Base-by-base conservation (phyloP, 2,329 filamentous ascomycete genomes). In the Fusarium odoratissimum region DNA sequence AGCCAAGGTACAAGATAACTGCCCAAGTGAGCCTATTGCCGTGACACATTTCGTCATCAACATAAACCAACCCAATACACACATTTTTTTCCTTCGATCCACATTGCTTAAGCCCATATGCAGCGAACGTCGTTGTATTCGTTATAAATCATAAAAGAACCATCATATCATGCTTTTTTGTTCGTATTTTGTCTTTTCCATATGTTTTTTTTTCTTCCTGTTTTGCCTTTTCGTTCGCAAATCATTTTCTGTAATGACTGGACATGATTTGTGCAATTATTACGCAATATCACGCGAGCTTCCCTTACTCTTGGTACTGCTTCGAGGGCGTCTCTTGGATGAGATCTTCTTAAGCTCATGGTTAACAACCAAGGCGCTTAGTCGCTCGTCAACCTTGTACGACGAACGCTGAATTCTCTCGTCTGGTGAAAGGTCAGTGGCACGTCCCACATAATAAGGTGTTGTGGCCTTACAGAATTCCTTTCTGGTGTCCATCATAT, bases 261-360 rank as follows among this genome's bases (percentile, higher is more conserved):
- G 60, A 74, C 62, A 49, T 64, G 63, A 51, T 55, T 45, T 46
- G 25, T 66, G 54, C 48, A 41, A 46, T 57, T 13, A 49, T 40
- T 62, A 75, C 40, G 76, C 75, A 62, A 68, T 73, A 64, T 77
- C 77, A 58, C 80, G 74, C n/a, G 72, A 73, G 51, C 72, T 62
- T 16, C 71, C 56, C 64, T 76, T 80, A 31, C 73, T 72, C 58
- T 79, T 80, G 25, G 74, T 69, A 23, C 31, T 76, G 66, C 42
- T 71, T 55, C 64, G 81, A 78, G 37, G 77, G 60, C 30, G 74
- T 66, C 46, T 81, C 76, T 70, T 78, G 46, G 82, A 79, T 51
- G 79, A 81, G 64, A 83, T 77, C 73, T 83, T 83, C 76, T 83
- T 83, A 28, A 83, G 57, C 72, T 83, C 82, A 60, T 83, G 82